phyloP scores from a whole-genome alignment of 768 basidiomycete genomes.

The Gyrodon lividus region DNA sequence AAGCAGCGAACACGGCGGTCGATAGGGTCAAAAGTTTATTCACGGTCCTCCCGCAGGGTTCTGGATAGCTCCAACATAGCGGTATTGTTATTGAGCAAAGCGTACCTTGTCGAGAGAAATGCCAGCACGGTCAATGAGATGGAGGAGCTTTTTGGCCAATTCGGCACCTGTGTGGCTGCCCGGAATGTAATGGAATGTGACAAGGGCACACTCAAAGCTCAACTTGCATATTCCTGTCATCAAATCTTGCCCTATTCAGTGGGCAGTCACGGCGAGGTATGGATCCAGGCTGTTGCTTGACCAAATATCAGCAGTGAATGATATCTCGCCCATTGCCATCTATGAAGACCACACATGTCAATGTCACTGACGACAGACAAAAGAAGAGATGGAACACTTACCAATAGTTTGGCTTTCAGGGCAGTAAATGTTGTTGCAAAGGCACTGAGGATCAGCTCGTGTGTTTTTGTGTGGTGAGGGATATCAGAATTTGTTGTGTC shows the following conservation, averaged over 20 bases:
- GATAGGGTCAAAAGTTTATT: slow-evolving; percentile 7
- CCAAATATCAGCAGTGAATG: slow-evolving; percentile 39
- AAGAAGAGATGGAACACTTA: neutral
- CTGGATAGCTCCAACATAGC: slow-evolving; percentile 2
- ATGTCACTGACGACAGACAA: no score
- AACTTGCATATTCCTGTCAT: neutral
- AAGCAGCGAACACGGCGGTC: slow-evolving; percentile 20
- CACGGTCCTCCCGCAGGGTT: neutral
- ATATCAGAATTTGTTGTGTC: slow-evolving; percentile 8
- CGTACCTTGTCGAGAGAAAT: slow-evolving; percentile 7
- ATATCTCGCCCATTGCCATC: slow-evolving; percentile 3
- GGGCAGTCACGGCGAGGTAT: slow-evolving; percentile 35
- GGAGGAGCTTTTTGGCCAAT: neutral
- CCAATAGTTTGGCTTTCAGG: neutral
- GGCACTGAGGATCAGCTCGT: neutral
- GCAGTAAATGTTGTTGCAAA: neutral
- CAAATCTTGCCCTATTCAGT: slow-evolving; percentile 22
- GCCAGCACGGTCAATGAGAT: slow-evolving; percentile 1
- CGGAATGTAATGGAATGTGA: slow-evolving; percentile 13
- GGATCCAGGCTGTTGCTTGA: slow-evolving; percentile 19
- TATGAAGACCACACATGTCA: neutral
- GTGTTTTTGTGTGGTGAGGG: slow-evolving; percentile 3
- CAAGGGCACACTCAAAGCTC: slow-evolving; percentile 5
- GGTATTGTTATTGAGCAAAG: slow-evolving; percentile 12
- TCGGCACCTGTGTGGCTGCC: slow-evolving; percentile 12